Evolutionary conservation across 202 grass and related monocot species (phyloP).

Genomic region (Musa balbisiana): DNA sequence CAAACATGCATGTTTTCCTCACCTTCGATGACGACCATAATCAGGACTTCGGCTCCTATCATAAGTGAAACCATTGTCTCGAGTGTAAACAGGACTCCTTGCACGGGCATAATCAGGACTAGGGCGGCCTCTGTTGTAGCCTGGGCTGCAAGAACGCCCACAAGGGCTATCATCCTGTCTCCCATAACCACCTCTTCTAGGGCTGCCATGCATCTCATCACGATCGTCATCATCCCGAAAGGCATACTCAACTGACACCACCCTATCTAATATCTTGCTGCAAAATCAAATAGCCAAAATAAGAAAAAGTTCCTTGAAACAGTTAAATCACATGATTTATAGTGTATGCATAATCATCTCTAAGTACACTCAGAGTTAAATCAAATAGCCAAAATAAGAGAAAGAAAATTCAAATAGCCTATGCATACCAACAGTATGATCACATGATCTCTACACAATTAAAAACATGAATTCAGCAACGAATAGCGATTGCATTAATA

Average conservation of each 20-base stretch:
- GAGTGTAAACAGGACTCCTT: slow-evolving; percentile 34
- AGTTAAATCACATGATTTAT: no score
- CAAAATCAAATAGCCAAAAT: neutral
- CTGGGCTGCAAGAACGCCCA: slow-evolving; percentile 59
- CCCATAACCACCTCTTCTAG: slow-evolving; percentile 47
- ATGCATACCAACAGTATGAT: no score
- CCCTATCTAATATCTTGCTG: slow-evolving; percentile 84
- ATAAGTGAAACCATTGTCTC: slow-evolving; percentile 18
- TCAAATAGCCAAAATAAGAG: no score
- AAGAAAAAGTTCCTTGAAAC: neutral
- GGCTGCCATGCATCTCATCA: slow-evolving; percentile 55
- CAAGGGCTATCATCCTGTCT: slow-evolving; percentile 56
- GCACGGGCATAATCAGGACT: slow-evolving; percentile 85
- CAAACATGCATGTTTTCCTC: neutral
- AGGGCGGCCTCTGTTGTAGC: slow-evolving; percentile 34
- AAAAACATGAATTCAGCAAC: no score
- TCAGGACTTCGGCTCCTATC: slow-evolving; percentile 40
- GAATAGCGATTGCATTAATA: no score
- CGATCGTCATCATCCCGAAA: slow-evolving; percentile 79
- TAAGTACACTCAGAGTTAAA: no score
- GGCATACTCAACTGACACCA: slow-evolving; percentile 92
- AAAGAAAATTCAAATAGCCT: no score
- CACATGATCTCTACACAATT: no score
- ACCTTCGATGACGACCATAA: slow-evolving; percentile 47
- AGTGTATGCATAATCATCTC: no score